Conservation (phyloP, 106 monocot species). For the Iris macrosiphon region DNA sequence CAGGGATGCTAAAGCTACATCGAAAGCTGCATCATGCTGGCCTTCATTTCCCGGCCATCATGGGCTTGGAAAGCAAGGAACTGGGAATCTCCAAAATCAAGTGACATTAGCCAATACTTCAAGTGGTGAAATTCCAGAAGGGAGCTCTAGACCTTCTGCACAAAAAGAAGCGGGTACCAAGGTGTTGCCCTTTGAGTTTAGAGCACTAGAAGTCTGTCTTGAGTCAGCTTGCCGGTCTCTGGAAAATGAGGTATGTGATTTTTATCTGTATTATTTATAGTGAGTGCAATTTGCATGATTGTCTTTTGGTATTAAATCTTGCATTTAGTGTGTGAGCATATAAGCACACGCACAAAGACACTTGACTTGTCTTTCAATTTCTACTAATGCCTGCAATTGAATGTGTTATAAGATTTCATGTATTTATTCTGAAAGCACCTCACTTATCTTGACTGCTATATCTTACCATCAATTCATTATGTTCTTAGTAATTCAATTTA, state of each 20-base stretch:
- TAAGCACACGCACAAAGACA: too few relatives aligned
- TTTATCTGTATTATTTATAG: too few relatives aligned
- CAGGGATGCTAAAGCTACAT: constrained; percentile 9
- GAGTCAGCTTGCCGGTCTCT: constrained; percentile 30
- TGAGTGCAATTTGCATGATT: too few relatives aligned
- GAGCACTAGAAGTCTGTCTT: constrained; percentile 33
- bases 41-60: constrained; percentile 13
- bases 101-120: not conserved
- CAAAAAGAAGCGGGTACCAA: constrained; percentile 11
- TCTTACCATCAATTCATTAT: too few relatives aligned
- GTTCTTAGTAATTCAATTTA: too few relatives aligned
- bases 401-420: too few relatives aligned
- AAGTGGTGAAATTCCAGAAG: constrained; percentile 7
- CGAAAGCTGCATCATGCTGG: constrained; percentile 12
- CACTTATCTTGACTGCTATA: too few relatives aligned
- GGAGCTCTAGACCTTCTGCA: constrained; percentile 1
- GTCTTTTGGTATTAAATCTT: too few relatives aligned
- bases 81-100: not conserved
- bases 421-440: too few relatives aligned
- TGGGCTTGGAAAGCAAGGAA: constrained; percentile 1
- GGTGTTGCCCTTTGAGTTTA: constrained; percentile 29
- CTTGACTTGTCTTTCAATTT: too few relatives aligned
- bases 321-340: too few relatives aligned
- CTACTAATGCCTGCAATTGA: too few relatives aligned
- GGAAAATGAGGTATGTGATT: constrained; percentile 30